These are phyloP conservation scores for Monilinia polystroma DNA, from an alignment of 2,329 filamentous ascomycete genomes.

Conservation along the genomic window DNA sequence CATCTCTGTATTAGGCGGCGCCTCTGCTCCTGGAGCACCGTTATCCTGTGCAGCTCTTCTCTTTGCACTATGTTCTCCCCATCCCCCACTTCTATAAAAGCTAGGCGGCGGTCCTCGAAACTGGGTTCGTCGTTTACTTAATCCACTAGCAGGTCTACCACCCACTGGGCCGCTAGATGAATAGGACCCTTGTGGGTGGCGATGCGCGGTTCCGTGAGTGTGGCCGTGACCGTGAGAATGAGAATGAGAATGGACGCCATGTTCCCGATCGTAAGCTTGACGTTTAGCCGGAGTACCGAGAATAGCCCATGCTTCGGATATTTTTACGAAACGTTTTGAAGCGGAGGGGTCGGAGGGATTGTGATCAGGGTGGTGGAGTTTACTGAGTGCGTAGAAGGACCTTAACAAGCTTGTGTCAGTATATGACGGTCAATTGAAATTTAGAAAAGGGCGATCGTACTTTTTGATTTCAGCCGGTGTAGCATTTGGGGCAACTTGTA, in stretches of 20 bases:
- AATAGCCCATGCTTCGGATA: conserved; percentile 79
- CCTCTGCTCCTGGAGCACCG: conserved; percentile 26
- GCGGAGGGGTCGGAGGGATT: conserved; percentile 75
- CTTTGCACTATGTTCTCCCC: conserved; percentile 65
- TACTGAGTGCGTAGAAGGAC: conserved; percentile 88
- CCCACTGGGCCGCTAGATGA: conserved; percentile 63
- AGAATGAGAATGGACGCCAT: conserved; percentile 24
- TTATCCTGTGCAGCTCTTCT: conserved; percentile 50
- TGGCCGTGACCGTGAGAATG: conserved; percentile 13
- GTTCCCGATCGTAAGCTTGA: conserved; percentile 74
- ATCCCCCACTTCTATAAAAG: conserved; percentile 81
- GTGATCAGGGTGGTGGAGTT: conserved; percentile 87
- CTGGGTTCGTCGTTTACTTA: conserved; percentile 71
- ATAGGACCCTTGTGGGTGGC: conserved; percentile 49
- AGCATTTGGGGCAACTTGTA: conserved; percentile 70
- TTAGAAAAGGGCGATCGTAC: conserved; percentile 44
- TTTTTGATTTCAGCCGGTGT: conserved; percentile 80
- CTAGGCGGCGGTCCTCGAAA: conserved; percentile 86
- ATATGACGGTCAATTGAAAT: neutral
- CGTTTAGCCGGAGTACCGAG: conserved; percentile 74
- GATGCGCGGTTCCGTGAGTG: conserved; percentile 27
- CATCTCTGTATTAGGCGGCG: conserved; percentile 32
- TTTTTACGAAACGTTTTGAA: conserved; percentile 72
- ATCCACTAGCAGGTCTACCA: conserved; percentile 74
- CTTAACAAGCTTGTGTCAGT: conserved; percentile 41